Evolutionary conservation across 345 rosid species (phyloP).

Genomic region (Cardiospermum halicacabum): DNA sequence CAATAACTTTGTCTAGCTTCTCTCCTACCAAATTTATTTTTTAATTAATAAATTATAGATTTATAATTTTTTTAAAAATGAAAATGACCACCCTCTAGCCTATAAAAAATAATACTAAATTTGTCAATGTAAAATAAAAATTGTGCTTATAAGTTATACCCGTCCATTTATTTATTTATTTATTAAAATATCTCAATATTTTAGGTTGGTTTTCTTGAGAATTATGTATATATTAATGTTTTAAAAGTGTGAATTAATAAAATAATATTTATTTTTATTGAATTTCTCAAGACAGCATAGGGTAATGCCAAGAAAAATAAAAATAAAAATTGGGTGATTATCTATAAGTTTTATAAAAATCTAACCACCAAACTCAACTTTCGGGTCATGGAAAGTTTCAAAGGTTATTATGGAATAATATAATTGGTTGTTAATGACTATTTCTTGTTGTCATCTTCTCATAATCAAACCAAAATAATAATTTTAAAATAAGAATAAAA

Average conservation of each 20-base stretch:
- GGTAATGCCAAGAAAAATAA: too few species aligned
- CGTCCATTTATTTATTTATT: too few species aligned
- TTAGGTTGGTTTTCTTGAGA: too few species aligned
- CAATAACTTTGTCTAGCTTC: background rate
- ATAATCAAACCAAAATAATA: background rate
- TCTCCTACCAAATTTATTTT: conserved; percentile 19
- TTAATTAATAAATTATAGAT: background rate
- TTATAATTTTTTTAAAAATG: background rate
- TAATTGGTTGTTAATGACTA: background rate
- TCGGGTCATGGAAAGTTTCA: background rate
- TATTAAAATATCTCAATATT: too few species aligned
- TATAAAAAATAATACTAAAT: background rate
- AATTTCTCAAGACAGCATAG: background rate
- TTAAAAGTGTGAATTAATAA: too few species aligned
- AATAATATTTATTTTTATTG: background rate
- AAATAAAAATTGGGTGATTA: background rate
- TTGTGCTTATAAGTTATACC: too few species aligned
- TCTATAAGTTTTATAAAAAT: background rate
- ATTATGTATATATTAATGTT: too few species aligned
- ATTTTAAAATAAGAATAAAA: background rate
- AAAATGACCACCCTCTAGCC: background rate
- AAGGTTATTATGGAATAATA: background rate
- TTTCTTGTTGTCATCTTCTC: background rate
- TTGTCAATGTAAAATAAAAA: too few species aligned
- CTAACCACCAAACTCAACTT: background rate